Evolutionary conservation across 2,329 filamentous ascomycete genomes (phyloP).

Genomic region (Fusarium cyanostomum): DNA sequence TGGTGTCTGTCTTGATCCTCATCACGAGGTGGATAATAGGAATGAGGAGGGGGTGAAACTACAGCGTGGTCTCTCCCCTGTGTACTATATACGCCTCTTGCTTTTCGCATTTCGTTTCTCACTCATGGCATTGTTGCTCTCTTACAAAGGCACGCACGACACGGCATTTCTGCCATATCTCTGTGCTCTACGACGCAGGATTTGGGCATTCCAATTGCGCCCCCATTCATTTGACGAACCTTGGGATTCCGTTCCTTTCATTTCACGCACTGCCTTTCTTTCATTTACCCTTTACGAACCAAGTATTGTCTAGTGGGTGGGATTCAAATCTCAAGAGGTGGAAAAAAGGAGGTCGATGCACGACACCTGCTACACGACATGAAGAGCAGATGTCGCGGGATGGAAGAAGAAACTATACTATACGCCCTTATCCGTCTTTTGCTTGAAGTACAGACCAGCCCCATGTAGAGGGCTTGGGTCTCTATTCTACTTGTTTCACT

Average conservation of each 20-base stretch:
- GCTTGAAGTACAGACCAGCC: constrained; percentile 37
- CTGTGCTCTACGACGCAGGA: neutral
- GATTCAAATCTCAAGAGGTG: constrained; percentile 31
- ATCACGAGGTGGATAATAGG: constrained; percentile 14
- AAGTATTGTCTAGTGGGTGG: constrained; percentile 43
- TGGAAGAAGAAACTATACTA: constrained; percentile 25
- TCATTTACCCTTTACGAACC: constrained; percentile 33
- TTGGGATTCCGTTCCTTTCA: constrained; percentile 33
- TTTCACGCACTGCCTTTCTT: constrained; percentile 26
- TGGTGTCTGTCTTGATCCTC: constrained; percentile 15
- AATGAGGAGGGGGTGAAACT: constrained; percentile 21
- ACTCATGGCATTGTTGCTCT: constrained; percentile 28
- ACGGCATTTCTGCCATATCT: constrained; percentile 31
- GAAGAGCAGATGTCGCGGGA: constrained; percentile 39
- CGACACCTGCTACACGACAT: constrained; percentile 41
- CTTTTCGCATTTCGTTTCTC: constrained; percentile 35
- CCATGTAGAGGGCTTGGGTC: constrained; percentile 15
- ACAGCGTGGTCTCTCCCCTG: constrained; percentile 2
- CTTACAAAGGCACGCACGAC: constrained; percentile 13
- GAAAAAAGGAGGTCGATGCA: constrained; percentile 35
- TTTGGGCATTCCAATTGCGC: constrained; percentile 33
- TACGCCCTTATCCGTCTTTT: constrained; percentile 30
- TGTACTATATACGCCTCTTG: constrained; percentile 36
- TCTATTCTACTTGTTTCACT: constrained; percentile 23
- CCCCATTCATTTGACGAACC: constrained; percentile 31